Conservation (phyloP, 768 basidiomycete genomes). For the Crepidotus variabilis region DNA sequence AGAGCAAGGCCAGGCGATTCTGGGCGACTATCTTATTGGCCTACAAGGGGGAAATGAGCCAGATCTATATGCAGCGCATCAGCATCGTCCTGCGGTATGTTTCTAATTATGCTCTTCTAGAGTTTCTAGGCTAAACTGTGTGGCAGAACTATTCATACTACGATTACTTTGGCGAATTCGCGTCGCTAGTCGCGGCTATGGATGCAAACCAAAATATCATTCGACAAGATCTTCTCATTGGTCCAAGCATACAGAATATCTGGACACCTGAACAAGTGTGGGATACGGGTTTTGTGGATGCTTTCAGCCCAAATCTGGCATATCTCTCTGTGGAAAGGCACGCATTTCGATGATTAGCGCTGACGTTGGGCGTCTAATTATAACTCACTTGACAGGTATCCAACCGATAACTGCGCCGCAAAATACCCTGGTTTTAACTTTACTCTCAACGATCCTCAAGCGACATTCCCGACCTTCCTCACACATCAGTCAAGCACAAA, state of each 20-base stretch:
- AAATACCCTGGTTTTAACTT: slow-evolving; percentile 45
- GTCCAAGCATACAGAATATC: slow-evolving; percentile 48
- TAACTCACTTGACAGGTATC: slow-evolving; percentile 38
- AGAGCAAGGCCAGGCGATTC: slow-evolving; percentile 57
- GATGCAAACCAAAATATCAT: slow-evolving; percentile 29
- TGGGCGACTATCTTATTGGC: slow-evolving; percentile 65
- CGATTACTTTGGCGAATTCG: slow-evolving; percentile 58
- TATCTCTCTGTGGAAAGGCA: slow-evolving; percentile 57
- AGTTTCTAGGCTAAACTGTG: too few species aligned
- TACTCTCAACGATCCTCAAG: slow-evolving; percentile 37
- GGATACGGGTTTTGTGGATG: slow-evolving; percentile 49
- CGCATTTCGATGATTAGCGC: slow-evolving; percentile 23
- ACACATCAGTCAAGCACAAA: slow-evolving; percentile 49
- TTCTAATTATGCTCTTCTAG: neutral
- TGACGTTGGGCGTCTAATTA: neutral
- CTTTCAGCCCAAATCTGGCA: slow-evolving; percentile 35
- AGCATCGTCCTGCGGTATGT: slow-evolving; percentile 30
- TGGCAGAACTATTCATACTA: slow-evolving; percentile 30
- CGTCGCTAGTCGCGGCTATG: slow-evolving; percentile 41
- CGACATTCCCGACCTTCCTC: slow-evolving; percentile 59
- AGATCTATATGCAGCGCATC: slow-evolving; percentile 44
- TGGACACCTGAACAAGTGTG: slow-evolving; percentile 55
- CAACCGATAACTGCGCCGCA: slow-evolving; percentile 58
- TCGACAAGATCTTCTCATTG: slow-evolving; percentile 49
- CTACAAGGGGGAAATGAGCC: slow-evolving; percentile 74